Conservation (phyloP, 139 green algal genomes). For the Picochlorum sp. region DNA sequence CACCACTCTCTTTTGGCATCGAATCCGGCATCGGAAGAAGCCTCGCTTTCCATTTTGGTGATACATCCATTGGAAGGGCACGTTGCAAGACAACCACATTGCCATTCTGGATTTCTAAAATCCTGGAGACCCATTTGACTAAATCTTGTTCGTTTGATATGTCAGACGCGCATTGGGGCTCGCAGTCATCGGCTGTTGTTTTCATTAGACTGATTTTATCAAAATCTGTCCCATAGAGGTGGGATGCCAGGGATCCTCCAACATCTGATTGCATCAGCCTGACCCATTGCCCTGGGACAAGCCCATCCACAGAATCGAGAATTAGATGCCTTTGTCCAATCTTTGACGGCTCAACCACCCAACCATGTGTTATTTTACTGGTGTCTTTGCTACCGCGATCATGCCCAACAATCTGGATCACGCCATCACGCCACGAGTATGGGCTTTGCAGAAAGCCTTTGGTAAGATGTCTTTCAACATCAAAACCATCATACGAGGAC, state of each 20-base stretch:
- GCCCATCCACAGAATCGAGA: background rate
- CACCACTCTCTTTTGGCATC: slow-evolving; percentile 1
- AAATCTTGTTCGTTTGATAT: slow-evolving; percentile 7
- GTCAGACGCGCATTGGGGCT: background rate
- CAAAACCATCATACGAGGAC: background rate
- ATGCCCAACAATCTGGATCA: slow-evolving; percentile 5
- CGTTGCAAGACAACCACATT: slow-evolving; percentile 1
- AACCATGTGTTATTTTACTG: background rate
- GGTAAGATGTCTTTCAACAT: too few species aligned
- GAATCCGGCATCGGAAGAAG: slow-evolving; percentile 2
- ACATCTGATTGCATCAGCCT: slow-evolving; percentile 2
- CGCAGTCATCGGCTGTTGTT: background rate
- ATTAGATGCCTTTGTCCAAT: background rate
- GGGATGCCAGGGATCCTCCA: background rate
- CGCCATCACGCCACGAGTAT: slow-evolving; percentile 9
- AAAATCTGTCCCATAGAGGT: slow-evolving; percentile 5
- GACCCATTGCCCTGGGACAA: slow-evolving; percentile 9
- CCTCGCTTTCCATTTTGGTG: background rate
- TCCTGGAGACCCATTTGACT: slow-evolving; percentile 2
- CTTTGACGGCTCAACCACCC: background rate
- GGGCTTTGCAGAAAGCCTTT: background rate
- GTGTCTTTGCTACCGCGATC: background rate
- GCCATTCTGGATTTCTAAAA: background rate
- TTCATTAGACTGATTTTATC: background rate
- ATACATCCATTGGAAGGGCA: slow-evolving; percentile 5